Evolutionary conservation across 805 yeast species (phyloP).

Genomic region (Middelhovenomyces tepae): DNA sequence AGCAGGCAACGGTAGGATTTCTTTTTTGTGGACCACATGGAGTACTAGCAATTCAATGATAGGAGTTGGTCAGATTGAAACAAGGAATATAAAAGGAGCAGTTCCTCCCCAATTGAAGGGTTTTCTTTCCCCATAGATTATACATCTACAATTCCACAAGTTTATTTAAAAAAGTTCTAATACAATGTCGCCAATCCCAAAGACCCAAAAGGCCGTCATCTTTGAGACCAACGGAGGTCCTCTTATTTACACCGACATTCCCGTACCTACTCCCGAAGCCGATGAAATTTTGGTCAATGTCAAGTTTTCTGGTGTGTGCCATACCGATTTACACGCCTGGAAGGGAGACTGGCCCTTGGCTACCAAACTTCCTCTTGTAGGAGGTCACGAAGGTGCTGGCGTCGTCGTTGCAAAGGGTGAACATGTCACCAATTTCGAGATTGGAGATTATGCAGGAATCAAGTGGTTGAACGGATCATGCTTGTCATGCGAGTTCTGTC

Average conservation of each 20-base stretch:
- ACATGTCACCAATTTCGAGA: conserved; percentile 58
- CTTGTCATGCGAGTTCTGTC: conserved; percentile 68
- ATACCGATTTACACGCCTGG: conserved; percentile 92
- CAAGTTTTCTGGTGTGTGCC: conserved; percentile 87
- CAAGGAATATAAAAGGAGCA: too few species aligned
- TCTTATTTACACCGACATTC: conserved; percentile 57
- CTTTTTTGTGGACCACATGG: too few species aligned
- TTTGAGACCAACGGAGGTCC: conserved; percentile 57
- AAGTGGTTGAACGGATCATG: conserved; percentile 81
- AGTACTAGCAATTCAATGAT: too few species aligned
- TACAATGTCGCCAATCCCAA: conserved; percentile 35
- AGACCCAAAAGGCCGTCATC: conserved; percentile 57
- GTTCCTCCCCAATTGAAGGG: too few species aligned
- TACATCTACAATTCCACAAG: too few species aligned
- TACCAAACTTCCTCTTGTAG: conserved; percentile 67
- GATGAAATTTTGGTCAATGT: conserved; percentile 74
- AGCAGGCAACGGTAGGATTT: too few species aligned
- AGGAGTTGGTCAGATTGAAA: too few species aligned
- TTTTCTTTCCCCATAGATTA: too few species aligned
- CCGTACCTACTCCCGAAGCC: conserved; percentile 71
- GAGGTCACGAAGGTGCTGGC: conserved; percentile 91
- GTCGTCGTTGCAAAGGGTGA: conserved; percentile 69
- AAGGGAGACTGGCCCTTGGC: conserved; percentile 87
- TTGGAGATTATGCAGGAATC: conserved; percentile 77
- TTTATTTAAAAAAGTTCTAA: too few species aligned